Conservation (phyloP, 495 filamentous ascomycete genomes). For the Halenospora varia region DNA sequence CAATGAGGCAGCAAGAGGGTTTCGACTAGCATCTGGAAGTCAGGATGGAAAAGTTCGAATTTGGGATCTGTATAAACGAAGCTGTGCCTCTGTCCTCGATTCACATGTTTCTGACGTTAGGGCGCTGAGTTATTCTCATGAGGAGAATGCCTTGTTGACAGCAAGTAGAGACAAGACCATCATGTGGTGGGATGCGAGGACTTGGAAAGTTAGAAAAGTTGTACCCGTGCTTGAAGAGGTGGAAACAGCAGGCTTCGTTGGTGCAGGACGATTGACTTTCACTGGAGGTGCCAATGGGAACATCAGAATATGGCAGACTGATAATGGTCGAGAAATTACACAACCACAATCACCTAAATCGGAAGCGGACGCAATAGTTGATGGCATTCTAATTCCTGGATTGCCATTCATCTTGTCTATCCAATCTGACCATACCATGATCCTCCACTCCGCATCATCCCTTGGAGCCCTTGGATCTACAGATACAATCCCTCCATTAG, state of each 20-base stretch:
- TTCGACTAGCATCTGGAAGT: constrained; percentile 82
- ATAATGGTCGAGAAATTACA: constrained; percentile 74
- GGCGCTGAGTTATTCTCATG: constrained; percentile 69
- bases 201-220: constrained; percentile 79
- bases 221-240: constrained; percentile 82
- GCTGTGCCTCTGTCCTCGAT: constrained; percentile 67
- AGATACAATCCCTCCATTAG: constrained; percentile 28
- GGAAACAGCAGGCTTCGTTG: constrained; percentile 78
- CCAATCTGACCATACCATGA: constrained; percentile 83
- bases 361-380: constrained; percentile 74
- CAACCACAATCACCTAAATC: constrained; percentile 39
- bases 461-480: constrained; percentile 7
- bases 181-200: constrained; percentile 81
- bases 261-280: constrained; percentile 63
- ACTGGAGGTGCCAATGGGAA: constrained; percentile 84
- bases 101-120: constrained; percentile 92
- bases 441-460: constrained; percentile 57
- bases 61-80: constrained; percentile 85
- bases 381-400: constrained; percentile 58
- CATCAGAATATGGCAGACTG: constrained; percentile 76
- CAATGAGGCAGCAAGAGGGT: constrained; percentile 44
- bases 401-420: constrained; percentile 71
- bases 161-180: constrained; percentile 92
- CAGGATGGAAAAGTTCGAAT: constrained; percentile 90
- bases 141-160: constrained; percentile 74